Conservation (phyloP, 352 stramenopile species). For the Globisporangium perplexum region DNA sequence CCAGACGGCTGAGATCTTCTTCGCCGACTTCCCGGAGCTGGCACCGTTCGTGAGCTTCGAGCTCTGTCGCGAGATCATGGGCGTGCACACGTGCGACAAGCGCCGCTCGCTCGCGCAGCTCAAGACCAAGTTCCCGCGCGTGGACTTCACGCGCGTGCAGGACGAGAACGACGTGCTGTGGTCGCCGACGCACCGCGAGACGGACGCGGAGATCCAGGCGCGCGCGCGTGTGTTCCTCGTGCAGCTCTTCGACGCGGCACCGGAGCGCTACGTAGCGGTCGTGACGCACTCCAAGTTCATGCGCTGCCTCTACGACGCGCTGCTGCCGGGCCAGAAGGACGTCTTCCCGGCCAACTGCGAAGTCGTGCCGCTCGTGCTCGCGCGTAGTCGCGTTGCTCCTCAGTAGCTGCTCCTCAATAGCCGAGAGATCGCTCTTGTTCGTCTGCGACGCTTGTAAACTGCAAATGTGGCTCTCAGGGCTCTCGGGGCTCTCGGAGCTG, state of each 20-base stretch:
- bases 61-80: conserved; percentile 53
- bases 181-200: conserved; percentile 55
- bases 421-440: no score
- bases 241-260: conserved; percentile 33
- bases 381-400: conserved; percentile 2
- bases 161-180: conserved; percentile 56
- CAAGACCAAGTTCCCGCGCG: conserved; percentile 40
- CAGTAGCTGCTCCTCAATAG: not conserved
- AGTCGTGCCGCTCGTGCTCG: conserved; percentile 36
- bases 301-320: conserved; percentile 38
- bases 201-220: conserved; percentile 42
- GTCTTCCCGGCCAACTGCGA: conserved; percentile 40
- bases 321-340: conserved; percentile 26
- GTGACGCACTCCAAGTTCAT: conserved; percentile 76
- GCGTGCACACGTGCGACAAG: conserved; percentile 68
- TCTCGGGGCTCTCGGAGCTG: not conserved
- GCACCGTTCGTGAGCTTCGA: conserved; percentile 52
- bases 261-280: conserved; percentile 47
- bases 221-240: conserved; percentile 40
- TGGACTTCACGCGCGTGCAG: conserved; percentile 48
- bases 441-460: no score
- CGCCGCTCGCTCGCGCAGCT: conserved; percentile 37
- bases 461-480: no score
- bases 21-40: conserved; percentile 26
- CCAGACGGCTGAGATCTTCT: conserved; percentile 65